Conservation (phyloP, 306 rosid species). For the Rubus parviflorus region DNA sequence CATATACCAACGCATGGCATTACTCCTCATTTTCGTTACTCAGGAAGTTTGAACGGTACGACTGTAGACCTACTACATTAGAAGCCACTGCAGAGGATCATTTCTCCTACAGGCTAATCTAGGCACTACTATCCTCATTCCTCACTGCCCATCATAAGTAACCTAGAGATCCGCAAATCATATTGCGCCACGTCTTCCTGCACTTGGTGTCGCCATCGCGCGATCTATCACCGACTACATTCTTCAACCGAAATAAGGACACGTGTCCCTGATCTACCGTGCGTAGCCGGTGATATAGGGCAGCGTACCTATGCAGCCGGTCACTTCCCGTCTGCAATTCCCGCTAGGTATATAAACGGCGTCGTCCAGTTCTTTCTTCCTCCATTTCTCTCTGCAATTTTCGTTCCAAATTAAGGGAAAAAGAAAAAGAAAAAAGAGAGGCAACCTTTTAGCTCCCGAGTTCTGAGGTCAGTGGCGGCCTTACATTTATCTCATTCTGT, state of each 20-base stretch:
- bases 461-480: constrained; percentile 53
- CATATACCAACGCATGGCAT: background rate
- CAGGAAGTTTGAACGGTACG: background rate
- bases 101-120: background rate
- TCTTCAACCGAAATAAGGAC: background rate
- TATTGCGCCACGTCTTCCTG: constrained; percentile 25
- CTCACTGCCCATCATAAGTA: constrained; percentile 18
- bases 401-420: constrained; percentile 11
- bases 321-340: constrained; percentile 37
- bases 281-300: constrained; percentile 34
- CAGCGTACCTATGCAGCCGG: constrained; percentile 39
- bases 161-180: constrained; percentile 19
- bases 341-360: constrained; percentile 40
- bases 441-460: constrained; percentile 31
- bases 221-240: constrained; percentile 37
- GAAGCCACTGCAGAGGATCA: background rate
- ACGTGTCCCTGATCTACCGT: constrained; percentile 36
- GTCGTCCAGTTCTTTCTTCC: background rate
- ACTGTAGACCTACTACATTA: background rate
- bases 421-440: background rate
- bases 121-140: constrained; percentile 11
- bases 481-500: constrained; percentile 24
- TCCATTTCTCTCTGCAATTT: constrained; percentile 14
- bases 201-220: constrained; percentile 26
- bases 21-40: background rate